Percentiles rank a stretch among this genome's conserved stretches.
Conservation (phyloP, 306 rosid species). For the Neltuma alba region DNA sequence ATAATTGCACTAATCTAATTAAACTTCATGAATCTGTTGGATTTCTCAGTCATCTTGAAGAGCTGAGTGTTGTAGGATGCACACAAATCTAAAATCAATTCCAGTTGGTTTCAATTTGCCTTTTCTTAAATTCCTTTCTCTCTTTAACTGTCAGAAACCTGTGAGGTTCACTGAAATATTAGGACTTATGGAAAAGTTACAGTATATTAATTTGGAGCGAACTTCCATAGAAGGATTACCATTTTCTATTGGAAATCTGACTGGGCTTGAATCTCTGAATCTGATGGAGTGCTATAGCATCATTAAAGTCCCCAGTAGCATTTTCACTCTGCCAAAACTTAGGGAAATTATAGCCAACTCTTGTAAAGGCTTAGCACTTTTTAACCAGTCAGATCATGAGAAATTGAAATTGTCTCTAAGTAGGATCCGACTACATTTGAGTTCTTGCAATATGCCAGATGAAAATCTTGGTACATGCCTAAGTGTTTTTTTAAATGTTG, state of each 20-base stretch:
- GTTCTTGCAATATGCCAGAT: slow-evolving; percentile 25
- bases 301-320: too few species aligned
- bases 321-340: too few species aligned
- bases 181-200: slow-evolving; percentile 6
- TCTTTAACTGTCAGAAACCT: slow-evolving; percentile 6
- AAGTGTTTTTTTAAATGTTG: slow-evolving; percentile 11
- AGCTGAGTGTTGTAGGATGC: background rate
- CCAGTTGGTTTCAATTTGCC: too few species aligned
- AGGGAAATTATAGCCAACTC: slow-evolving; percentile 24
- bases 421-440: background rate
- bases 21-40: slow-evolving; percentile 33
- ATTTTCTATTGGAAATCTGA: slow-evolving; percentile 17
- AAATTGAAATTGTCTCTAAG: background rate
- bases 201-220: background rate
- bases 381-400: background rate
- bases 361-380: slow-evolving; percentile 2
- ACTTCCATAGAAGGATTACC: slow-evolving; percentile 32
- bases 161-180: slow-evolving; percentile 16
- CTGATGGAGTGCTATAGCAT: slow-evolving; percentile 4
- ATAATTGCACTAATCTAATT: slow-evolving; percentile 8
- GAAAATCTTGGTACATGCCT: slow-evolving; percentile 8
- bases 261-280: slow-evolving; percentile 16
- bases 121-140: slow-evolving; percentile 12
- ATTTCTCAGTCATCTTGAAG: slow-evolving; percentile 17
- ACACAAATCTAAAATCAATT: too few species aligned